Evolutionary conservation across 805 yeast species (phyloP).

Genomic region (Cyberlindnera xylosilytica): DNA sequence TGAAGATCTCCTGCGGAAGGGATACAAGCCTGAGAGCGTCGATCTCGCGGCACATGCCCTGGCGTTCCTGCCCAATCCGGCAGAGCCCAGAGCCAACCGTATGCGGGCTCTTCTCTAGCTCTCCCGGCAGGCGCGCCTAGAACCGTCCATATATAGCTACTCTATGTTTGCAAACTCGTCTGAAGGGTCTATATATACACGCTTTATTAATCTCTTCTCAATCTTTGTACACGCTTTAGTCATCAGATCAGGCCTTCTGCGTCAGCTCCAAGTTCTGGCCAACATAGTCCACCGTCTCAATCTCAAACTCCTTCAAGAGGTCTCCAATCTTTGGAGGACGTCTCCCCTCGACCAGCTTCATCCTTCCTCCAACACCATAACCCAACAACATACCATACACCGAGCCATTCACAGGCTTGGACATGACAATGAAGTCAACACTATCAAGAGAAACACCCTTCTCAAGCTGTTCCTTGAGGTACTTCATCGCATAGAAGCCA

Average conservation of each 20-base stretch:
- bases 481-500: slow-evolving; percentile 36
- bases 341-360: slow-evolving; percentile 27
- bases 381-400: slow-evolving; percentile 32
- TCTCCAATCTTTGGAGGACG: slow-evolving; percentile 43
- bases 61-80: too few species aligned
- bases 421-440: slow-evolving; percentile 35
- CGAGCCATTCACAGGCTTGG: slow-evolving; percentile 37
- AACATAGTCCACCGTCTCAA: slow-evolving; percentile 41
- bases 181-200: too few species aligned
- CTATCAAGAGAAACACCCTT: slow-evolving; percentile 5
- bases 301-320: slow-evolving; percentile 34
- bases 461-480: slow-evolving; percentile 23
- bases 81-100: too few species aligned
- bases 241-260: slow-evolving; percentile 7
- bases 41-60: too few species aligned
- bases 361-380: slow-evolving; percentile 30
- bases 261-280: slow-evolving; percentile 38
- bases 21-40: too few species aligned
- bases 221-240: too few species aligned
- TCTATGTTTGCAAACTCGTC: too few species aligned
- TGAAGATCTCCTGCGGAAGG: too few species aligned
- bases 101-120: too few species aligned
- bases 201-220: too few species aligned
- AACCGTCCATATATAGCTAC: too few species aligned
- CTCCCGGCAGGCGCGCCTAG: too few species aligned